Evolutionary conservation across 2,329 filamentous ascomycete genomes (phyloP), one percentile per base, ranked within the genome.

Genomic region (Calonectria pseudoturangicola): DNA sequence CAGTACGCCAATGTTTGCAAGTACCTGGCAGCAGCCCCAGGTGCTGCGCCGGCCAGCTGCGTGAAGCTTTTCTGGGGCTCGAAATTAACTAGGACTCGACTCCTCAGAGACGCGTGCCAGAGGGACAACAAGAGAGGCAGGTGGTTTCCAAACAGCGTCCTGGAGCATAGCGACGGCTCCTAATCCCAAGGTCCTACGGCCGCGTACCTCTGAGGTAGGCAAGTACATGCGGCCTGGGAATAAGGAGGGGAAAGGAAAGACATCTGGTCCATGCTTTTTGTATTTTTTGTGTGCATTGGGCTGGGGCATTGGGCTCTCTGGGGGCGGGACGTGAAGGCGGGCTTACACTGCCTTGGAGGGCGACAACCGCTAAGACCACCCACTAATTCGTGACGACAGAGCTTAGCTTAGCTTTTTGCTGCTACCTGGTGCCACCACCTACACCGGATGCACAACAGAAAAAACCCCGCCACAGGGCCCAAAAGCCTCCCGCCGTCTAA

Each of bases 381-480:
- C 64, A 56, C 56, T 45, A 48, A 62, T 60, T 56, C 48, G 27
- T 65, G 47, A 54, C 67, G 18, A 65, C 45, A 67, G 64, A 58
- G 79, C 66, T 68, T 68, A 77, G 65, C 76, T 75, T 73, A 74
- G 72, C 73, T 73, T 76, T 74, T 63, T 51, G 27, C 48, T 39
- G 33, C 54, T 58, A 39, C 36, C 36, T 66, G 43, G 56, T 71
- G 75, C 63, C 66, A 47, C 66, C 66, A 68, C 66, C 66, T 62
- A 62, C 64, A 54, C 71, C 74, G 70, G 60, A 74, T 76, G 76
- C 74, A 76, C 77, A 77, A 76, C 78, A 75, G 72, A 79, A 73
- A 77, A 81, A 80, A 76, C 78, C 80, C 79, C 80, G 79, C 77
- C 78, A 78, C 74, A 71, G 27, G 51, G 54, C 68, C 76, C 75